A percentile compares a stretch with the other conserved stretches of the same genome.
These are phyloP conservation scores for Eurotiales sp. DNA, from an alignment of 2,329 filamentous ascomycete species.

Conservation along the genomic window DNA sequence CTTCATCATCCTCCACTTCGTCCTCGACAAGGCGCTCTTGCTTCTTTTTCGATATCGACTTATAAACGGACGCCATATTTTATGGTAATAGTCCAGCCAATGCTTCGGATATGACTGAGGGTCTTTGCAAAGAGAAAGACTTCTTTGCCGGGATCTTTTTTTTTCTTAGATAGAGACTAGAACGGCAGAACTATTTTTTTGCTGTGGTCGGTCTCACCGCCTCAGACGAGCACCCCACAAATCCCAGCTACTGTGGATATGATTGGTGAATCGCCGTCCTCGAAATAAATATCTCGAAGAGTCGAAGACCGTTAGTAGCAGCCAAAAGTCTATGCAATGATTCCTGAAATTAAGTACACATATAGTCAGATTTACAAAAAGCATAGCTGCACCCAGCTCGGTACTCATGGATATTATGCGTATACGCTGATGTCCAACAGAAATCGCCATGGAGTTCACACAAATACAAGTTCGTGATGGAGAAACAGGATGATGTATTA, in stretches of 20 bases:
- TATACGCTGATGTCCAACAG: neutral
- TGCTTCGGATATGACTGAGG: neutral
- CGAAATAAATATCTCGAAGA: too few species aligned
- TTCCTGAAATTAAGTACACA: too few species aligned
- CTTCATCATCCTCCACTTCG: constrained; percentile 39
- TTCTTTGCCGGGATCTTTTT: constrained; percentile 3
- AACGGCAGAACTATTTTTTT: constrained; percentile 15
- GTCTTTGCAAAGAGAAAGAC: neutral
- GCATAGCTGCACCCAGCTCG: neutral
- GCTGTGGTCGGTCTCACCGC: neutral
- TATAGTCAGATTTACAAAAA: too few species aligned
- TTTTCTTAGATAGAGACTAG: constrained; percentile 3
- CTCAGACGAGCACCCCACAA: neutral
- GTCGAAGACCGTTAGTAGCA: neutral
- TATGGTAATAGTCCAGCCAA: too few species aligned
- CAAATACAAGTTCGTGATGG: neutral
- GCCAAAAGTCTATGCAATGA: neutral
- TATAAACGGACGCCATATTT: constrained; percentile 70
- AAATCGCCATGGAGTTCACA: neutral
- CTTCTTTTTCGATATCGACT: constrained; percentile 62
- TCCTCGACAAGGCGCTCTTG: constrained; percentile 44
- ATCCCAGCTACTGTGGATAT: neutral
- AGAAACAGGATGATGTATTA: neutral
- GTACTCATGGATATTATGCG: neutral
- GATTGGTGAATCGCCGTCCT: neutral